Base-by-base conservation (phyloP, 2,329 filamentous ascomycete genomes). In the Ophiosphaerella korrae region DNA sequence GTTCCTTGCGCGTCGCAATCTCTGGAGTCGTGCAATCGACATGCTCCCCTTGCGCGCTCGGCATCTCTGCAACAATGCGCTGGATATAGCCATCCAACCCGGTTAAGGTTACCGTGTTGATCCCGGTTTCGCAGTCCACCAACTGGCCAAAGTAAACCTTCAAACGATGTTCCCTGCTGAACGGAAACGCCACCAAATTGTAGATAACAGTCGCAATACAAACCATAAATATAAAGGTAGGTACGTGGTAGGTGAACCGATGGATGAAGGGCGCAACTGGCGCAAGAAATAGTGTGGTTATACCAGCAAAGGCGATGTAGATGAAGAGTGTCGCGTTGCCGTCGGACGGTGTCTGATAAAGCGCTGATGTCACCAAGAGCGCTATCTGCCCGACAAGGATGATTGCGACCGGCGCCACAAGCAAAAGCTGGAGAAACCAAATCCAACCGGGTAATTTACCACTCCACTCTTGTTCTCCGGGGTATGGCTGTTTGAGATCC, bases 141-240 rank as follows among this genome's bases (percentile, higher is more conserved):
- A 84, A 83, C 70, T 99, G 92, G 42, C 89, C 79, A 72, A 97
- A 97, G 73, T 87, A 95, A 41, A 93, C 81, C 74, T 97, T 97
- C 72, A 96, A 85, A 33, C 90, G 84, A 68, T 87, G 89, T 52
- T 85, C 82, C 18, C 83, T 77, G 0, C 90, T 94, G 74, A 97
- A 97, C 0, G 94, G 94, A 72, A 96, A 97, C 1, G 89, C 90
- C 2, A 84, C 76, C 4, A 97, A 82, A 67, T 95, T 96, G 78
- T 96, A 97, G 48, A 92, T 82, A 24, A 95, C 76, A 1, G 91
- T 95, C 26, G 81, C 89, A 21, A 84, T 66, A 54, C 92, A 90
- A 7, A 96, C 77, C 11, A 87, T 68, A 24, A 95, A 79, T 13
- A 97, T 74, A 62, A 96, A 86, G 0, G 88, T 77, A 0, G 94